Percentiles rank a stretch among this genome's conserved stretches.
phyloP scores from a whole-genome alignment of 169 alveolate genomes.

The Cryptosporidium baileyi region DNA sequence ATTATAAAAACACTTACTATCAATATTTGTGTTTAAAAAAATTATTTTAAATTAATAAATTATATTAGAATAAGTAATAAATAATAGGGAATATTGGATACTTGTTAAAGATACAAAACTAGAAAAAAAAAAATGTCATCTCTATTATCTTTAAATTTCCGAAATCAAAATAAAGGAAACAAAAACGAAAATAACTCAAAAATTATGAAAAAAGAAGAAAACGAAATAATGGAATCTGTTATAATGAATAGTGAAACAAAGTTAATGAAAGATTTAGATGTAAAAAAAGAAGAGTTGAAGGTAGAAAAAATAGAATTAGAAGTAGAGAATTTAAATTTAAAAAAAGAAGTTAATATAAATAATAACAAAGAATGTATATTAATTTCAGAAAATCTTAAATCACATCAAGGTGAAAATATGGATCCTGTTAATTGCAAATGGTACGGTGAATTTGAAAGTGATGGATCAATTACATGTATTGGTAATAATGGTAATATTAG shows the following conservation, averaged over 20 bases:
- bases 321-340: too few relatives aligned
- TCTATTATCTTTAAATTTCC: slow-evolving; percentile 7
- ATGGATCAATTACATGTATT: not conserved
- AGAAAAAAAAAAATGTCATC: slow-evolving; percentile 28
- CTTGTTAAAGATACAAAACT: too few relatives aligned
- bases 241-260: too few relatives aligned
- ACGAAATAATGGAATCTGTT: not conserved
- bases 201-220: not conserved
- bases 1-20: too few relatives aligned
- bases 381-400: not conserved
- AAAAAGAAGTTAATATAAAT: not conserved
- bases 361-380: slow-evolving; percentile 9
- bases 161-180: slow-evolving; percentile 30
- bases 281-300: too few relatives aligned
- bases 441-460: slow-evolving; percentile 32
- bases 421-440: slow-evolving; percentile 44
- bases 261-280: too few relatives aligned
- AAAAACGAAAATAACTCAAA: not conserved
- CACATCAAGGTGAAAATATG: not conserved
- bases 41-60: too few relatives aligned
- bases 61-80: too few relatives aligned
- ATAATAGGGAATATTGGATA: too few relatives aligned
- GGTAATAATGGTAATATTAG: slow-evolving; percentile 57
- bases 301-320: not conserved
- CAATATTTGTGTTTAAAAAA: too few relatives aligned